A percentile compares a stretch with the other conserved stretches of the same genome.
Conservation (phyloP, 352 stramenopile genomes). For the Pythium pyrilobum region DNA sequence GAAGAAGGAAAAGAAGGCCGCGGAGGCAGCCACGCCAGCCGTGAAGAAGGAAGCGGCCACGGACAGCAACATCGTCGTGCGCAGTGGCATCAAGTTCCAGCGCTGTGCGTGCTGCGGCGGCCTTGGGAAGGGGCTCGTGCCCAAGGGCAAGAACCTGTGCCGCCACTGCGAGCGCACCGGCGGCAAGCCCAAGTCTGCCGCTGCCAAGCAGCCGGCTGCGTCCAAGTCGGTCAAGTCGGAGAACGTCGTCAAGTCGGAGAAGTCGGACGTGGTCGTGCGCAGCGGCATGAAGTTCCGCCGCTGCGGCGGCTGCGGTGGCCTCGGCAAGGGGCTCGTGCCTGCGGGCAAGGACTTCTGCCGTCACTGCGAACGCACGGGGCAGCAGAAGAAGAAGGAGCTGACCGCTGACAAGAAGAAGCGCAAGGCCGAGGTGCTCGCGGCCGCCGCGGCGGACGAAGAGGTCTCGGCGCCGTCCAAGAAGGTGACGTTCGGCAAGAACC, state of each 20-base stretch:
- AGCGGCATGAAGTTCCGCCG: constrained; percentile 76
- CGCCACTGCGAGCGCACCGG: constrained; percentile 66
- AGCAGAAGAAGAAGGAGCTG: constrained; percentile 54
- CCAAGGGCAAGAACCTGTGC: constrained; percentile 55
- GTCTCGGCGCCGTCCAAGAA: constrained; percentile 49
- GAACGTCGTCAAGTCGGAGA: constrained; percentile 24
- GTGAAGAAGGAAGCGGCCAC: neutral
- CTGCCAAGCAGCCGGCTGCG: too few relatives aligned
- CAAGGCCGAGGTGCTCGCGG: constrained; percentile 42
- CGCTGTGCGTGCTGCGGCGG: constrained; percentile 61
- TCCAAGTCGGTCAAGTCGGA: constrained; percentile 12
- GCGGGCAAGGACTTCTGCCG: constrained; percentile 57
- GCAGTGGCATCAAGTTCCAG: constrained; percentile 70
- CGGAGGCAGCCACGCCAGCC: neutral
- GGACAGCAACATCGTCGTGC: constrained; percentile 29
- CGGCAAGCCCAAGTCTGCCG: constrained; percentile 25
- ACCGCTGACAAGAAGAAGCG: constrained; percentile 47
- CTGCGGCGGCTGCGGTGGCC: constrained; percentile 57
- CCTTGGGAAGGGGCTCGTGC: constrained; percentile 69
- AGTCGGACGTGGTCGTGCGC: constrained; percentile 34
- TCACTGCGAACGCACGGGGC: constrained; percentile 66
- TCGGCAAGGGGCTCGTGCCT: constrained; percentile 66
- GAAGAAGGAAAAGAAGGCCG: constrained; percentile 2
- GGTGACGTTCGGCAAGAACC: constrained; percentile 86
- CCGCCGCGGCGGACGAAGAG: constrained; percentile 22